These are phyloP conservation scores for Pseudozyma thailandica DNA, from an alignment of 1,284 basidiomycete genomes.

Conservation along the genomic window DNA sequence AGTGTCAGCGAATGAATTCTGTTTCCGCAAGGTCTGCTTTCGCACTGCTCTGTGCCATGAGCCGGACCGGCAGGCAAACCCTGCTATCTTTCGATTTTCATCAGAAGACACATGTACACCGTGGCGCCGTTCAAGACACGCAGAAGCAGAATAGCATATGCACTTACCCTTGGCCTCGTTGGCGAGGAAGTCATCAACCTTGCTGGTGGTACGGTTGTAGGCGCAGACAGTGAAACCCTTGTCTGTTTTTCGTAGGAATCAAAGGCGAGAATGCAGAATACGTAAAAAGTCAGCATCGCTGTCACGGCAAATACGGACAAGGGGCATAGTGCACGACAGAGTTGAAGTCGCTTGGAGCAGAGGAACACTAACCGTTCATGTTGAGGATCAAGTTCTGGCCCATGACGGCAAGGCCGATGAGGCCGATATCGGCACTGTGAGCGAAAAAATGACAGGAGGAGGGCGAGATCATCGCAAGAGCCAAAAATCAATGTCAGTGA, in stretches of 20 bases:
- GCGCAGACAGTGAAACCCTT: conserved; percentile 97
- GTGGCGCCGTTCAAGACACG: background rate
- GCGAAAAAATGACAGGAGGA: background rate
- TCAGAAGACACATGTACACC: background rate
- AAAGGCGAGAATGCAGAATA: background rate
- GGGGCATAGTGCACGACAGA: no score
- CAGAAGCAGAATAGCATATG: conserved; percentile 19
- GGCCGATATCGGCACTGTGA: conserved; percentile 65
- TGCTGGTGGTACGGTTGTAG: conserved; percentile 96
- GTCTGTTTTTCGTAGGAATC: conserved; percentile 71
- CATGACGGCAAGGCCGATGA: conserved; percentile 68
- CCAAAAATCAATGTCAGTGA: conserved; percentile 11
- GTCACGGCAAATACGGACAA: background rate
- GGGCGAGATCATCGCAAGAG: no score
- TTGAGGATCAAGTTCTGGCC: conserved; percentile 68
- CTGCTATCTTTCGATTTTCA: no score
- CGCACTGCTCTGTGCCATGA: background rate
- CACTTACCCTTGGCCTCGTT: conserved; percentile 94
- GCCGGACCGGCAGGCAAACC: background rate
- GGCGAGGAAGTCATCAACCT: conserved; percentile 93
- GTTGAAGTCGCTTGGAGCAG: no score
- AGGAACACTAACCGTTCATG: conserved; percentile 65
- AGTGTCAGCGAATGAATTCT: conserved; percentile 13
- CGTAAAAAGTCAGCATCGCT: conserved; percentile 8
- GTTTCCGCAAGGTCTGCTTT: background rate